Evolutionary conservation across 2,329 filamentous ascomycete species (phyloP), one percentile per base, ranked within the genome.

Genomic region (Fusarium brevicatenulatum): DNA sequence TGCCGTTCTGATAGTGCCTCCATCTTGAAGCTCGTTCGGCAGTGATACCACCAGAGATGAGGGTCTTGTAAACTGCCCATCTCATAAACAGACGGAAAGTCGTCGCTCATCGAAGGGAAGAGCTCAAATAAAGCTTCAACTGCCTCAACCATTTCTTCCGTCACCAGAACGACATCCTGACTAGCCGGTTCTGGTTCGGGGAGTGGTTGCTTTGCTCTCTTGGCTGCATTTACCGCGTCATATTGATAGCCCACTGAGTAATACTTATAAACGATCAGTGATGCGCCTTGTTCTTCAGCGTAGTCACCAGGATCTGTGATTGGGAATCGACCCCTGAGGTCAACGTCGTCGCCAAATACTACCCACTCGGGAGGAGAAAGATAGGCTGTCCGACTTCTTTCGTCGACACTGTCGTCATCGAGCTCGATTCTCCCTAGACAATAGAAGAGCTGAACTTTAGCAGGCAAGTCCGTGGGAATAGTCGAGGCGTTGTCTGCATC

Each of bases 31-130:
- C 23, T 19, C 1, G 37, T 56, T 23, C 66, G 63, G 10, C 63
- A 66, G 12, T 68, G 63, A 44, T 68, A 68, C 66, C 66, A 68
- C 66, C 66, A 68, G 2, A 40, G 43, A 19, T 56, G 55, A 9
- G 65, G 61, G 9, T 57, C 40, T 0, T 43, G 19, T 21, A 68
- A 36, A 15, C 19, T 49, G 1, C 19, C 16, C 47, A 25, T 40
- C 25, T 28, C 37, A 1, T 28, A 13, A 4, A 65, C 25, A 11
- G 13, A 10, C 2, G 64, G 61, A 8, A 43, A 32, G 11, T 30
- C 47, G 9, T 34, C 43, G 7, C 16, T 46, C 10, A 37, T 34
- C 3, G 47, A 60, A 5, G 47, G 54, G 15, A 42, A 60, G 5
- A 56, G 63, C 0, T 30, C 63, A 1, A 67, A 67, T 2, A 68